These are phyloP conservation scores for Simplicillium aogashimaense DNA, from an alignment of 2,329 filamentous ascomycete species.

Conservation along the genomic window DNA sequence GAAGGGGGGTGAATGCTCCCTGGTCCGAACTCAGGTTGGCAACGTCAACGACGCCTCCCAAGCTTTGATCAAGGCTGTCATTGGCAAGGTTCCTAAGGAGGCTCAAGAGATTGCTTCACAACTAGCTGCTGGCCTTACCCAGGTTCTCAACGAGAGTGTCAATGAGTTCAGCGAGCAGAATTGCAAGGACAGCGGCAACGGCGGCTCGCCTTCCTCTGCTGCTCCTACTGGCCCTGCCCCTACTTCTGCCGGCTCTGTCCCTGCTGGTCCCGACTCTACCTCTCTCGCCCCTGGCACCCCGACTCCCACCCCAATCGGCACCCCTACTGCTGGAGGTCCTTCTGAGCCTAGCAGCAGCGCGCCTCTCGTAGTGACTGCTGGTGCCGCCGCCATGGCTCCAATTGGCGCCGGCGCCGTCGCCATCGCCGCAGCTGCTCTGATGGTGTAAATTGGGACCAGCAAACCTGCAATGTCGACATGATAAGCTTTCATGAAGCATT, in stretches of 20 bases:
- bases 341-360: neutral
- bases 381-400: conserved; percentile 3
- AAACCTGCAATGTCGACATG: neutral
- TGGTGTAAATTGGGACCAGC: neutral
- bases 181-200: conserved; percentile 9
- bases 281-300: neutral
- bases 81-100: conserved; percentile 14
- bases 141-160: conserved; percentile 9
- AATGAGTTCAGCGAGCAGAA: conserved; percentile 11
- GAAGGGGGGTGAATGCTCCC: conserved; percentile 1
- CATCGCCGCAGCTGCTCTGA: conserved; percentile 1
- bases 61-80: conserved; percentile 14
- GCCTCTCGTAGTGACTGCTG: conserved; percentile 1
- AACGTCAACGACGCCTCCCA: conserved; percentile 12
- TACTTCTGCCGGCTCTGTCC: neutral
- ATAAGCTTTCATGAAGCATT: too few species aligned
- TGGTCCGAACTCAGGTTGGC: conserved; percentile 10
- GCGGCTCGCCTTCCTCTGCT: neutral
- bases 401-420: conserved; percentile 1
- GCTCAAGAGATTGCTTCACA: conserved; percentile 14
- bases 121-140: conserved; percentile 11
- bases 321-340: neutral
- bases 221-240: neutral
- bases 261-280: neutral
- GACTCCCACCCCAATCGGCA: neutral